Evolutionary conservation across 495 filamentous ascomycete genomes (phyloP).

Genomic region (Neurospora sp.): DNA sequence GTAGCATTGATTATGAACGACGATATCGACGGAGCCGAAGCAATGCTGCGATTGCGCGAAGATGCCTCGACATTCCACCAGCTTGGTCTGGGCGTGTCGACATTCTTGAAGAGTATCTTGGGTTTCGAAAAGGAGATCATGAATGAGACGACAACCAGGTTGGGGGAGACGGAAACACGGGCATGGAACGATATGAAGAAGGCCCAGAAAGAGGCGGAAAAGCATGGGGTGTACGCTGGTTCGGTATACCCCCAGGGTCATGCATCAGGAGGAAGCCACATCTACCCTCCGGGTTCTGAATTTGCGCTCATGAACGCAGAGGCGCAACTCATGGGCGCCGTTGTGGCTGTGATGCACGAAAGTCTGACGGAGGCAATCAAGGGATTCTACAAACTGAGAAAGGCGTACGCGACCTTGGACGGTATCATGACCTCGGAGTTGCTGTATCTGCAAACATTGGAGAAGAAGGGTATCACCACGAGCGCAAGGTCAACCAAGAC

Average conservation of each 20-base stretch:
- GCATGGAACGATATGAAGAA: constrained; percentile 71
- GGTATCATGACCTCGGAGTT: constrained; percentile 47
- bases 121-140: constrained; percentile 95
- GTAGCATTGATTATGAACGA: constrained; percentile 74
- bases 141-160: constrained; percentile 64
- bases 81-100: constrained; percentile 70
- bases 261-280: constrained; percentile 14
- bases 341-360: constrained; percentile 83
- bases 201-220: constrained; percentile 47
- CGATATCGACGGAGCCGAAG: constrained; percentile 81
- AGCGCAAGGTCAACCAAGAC: background rate
- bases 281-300: constrained; percentile 78
- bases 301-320: constrained; percentile 67
- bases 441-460: constrained; percentile 26
- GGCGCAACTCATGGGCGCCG: constrained; percentile 79
- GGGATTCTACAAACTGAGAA: constrained; percentile 87
- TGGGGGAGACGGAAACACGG: constrained; percentile 68
- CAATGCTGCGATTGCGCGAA: constrained; percentile 54
- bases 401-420: constrained; percentile 78
- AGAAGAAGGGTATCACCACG: background rate
- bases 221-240: constrained; percentile 16
- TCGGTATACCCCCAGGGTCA: constrained; percentile 3
- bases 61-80: constrained; percentile 86
- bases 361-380: constrained; percentile 85
- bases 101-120: constrained; percentile 76